These are phyloP conservation scores for Scytalidium sp. DNA, from an alignment of 2,329 filamentous ascomycete species.

Conservation along the genomic window DNA sequence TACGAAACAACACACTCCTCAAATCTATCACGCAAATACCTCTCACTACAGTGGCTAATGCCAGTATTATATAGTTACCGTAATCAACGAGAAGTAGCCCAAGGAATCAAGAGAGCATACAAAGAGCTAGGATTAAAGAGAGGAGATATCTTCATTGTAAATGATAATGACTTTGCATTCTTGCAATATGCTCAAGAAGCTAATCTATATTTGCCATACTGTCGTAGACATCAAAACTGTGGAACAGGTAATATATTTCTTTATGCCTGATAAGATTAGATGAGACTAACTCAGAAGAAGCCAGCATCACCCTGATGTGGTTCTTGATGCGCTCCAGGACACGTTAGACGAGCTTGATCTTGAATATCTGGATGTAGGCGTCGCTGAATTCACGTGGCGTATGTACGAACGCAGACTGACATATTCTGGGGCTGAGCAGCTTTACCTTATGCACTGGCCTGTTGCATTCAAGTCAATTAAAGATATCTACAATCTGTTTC, in stretches of 20 bases:
- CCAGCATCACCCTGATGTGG: constrained; percentile 60
- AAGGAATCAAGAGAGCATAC: constrained; percentile 48
- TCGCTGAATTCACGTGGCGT: background rate
- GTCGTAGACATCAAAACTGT: constrained; percentile 61
- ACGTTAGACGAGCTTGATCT: constrained; percentile 53
- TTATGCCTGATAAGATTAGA: background rate
- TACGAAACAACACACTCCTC: background rate
- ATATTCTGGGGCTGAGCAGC: constrained; percentile 23
- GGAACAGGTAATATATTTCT: constrained; percentile 41
- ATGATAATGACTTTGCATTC: background rate
- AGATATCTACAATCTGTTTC: constrained; percentile 42
- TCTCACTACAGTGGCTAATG: constrained; percentile 39
- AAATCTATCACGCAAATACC: background rate
- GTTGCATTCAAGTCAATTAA: constrained; percentile 39
- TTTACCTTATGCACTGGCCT: constrained; percentile 65
- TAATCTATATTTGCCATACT: constrained; percentile 1
- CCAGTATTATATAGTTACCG: constrained; percentile 35
- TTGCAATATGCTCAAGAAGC: background rate
- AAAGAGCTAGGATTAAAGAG: constrained; percentile 49
- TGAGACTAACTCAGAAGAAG: constrained; percentile 1
- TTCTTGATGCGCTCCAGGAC: constrained; percentile 52
- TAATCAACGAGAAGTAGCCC: constrained; percentile 60
- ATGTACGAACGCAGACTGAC: background rate
- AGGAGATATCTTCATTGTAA: constrained; percentile 51
- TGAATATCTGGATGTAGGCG: constrained; percentile 52